Base-by-base conservation (phyloP, 192 early-diverging fungal species). In the Geranomyces michiganensis region DNA sequence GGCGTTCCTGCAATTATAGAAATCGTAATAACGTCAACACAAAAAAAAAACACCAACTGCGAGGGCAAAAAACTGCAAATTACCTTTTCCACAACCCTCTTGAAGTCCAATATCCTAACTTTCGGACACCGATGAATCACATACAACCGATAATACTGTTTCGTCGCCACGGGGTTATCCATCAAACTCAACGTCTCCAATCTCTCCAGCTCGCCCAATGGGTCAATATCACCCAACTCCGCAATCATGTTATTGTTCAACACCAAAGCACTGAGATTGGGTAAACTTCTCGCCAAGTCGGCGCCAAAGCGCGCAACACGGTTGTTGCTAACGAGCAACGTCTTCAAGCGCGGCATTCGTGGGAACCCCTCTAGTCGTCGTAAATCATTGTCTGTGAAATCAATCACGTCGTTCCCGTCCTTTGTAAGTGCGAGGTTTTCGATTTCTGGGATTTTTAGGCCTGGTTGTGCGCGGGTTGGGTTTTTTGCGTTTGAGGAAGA, bases 351-450 rank as follows among this genome's bases (percentile, higher is more conserved):
- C 0, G 70, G 43, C 67, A 98, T 85, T 12, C 76, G 79, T 8
- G 97, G 97, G 65, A 99, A 97, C 78, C 95, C 94, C 51, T 89
- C 90, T 3, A 99, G 79, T 7, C 84, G 71, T 22, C 91, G 84
- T 36, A 99, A 81, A 31, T 94, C 93, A 78, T 99, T 99, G 76
- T 94, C 87, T 63, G 93, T 92, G 33, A 99, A 80, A 78, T 99
- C 94, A 47, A 99, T 81, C 12, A 93, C 84, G 77, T 98, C 96
- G 84, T 97, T 90, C 61, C 87, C 83, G 76, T 99, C 93, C 88
- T 93, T 56, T 29, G 62, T 19, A 8, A 49, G 41, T 15, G 32
- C 48, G 9, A 99, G 83, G 80, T 99, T 98, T 79, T 99, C 97
- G 67, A 99, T 93, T 67, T 84, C 76, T 48, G 92, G 84, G 27